phyloP scores from a whole-genome alignment of 1,284 basidiomycete genomes.

The Cystobasidiaceae sp. region DNA sequence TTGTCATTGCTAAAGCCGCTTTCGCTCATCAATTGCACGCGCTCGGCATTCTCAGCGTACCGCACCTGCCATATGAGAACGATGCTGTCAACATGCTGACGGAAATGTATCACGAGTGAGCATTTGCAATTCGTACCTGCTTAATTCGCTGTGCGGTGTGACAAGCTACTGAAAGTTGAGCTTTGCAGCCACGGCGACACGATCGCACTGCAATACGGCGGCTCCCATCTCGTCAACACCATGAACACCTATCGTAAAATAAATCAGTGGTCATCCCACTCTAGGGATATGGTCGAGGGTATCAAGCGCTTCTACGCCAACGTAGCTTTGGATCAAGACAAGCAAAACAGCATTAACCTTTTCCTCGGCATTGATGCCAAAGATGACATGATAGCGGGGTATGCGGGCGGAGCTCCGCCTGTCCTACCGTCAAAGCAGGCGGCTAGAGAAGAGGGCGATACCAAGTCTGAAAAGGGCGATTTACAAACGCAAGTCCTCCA shows the following conservation, averaged over 20 bases:
- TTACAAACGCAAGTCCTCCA: background rate
- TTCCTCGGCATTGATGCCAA: constrained; percentile 63
- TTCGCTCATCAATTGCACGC: constrained; percentile 94
- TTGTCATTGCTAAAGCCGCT: constrained; percentile 93
- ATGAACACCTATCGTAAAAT: constrained; percentile 95
- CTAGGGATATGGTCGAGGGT: constrained; percentile 94
- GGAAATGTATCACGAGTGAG: constrained; percentile 89
- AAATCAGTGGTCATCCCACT: constrained; percentile 97
- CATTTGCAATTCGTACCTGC: background rate
- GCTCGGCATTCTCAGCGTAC: constrained; percentile 76
- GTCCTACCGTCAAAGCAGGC: background rate
- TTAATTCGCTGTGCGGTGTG: too few species aligned
- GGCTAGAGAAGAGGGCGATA: background rate
- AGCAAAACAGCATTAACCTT: constrained; percentile 94
- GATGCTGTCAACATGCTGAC: constrained; percentile 96
- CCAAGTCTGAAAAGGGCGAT: background rate
- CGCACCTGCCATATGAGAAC: constrained; percentile 84
- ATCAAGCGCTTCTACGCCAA: constrained; percentile 94
- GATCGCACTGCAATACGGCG: constrained; percentile 92
- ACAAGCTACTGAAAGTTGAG: too few species aligned
- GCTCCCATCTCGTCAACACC: constrained; percentile 90
- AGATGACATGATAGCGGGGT: constrained; percentile 18
- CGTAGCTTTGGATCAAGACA: constrained; percentile 72
- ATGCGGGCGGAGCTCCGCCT: background rate
- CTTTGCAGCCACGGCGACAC: constrained; percentile 48